Evolutionary conservation across 257 asterid genomes (phyloP), one percentile per base, ranked within the genome.

Genomic region (Fraxinus anomala): DNA sequence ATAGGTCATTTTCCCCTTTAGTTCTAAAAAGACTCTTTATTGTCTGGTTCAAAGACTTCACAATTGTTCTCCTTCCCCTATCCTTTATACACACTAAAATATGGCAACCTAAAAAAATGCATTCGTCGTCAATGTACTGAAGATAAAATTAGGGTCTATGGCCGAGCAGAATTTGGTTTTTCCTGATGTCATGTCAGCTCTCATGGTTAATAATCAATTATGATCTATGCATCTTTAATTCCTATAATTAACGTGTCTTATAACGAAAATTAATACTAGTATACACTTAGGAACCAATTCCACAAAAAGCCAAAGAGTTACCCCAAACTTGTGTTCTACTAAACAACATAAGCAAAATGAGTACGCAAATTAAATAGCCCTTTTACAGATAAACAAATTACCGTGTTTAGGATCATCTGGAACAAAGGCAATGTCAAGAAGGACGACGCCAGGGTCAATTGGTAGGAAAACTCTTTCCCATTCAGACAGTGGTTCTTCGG

Each of bases 391-490:
- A 72, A 68, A 23, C 11, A 42, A 59, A 30, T 16, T 76, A 94
- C 98, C 98, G 77, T 94, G 98, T 75, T 79, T 82, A 73, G 94
- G 97, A 74, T 94, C 97, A 13, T 90, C 96, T 0, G 97, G 97
- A 30, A 94, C 98, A 34, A 94, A 94, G 23, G 94, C 91, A 71
- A 92, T 89, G 85, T 91, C 98, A 74, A 91, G 91, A 73, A 92
- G 97, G 74, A 92, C 97, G 19, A 94, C 95, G 36, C 97, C 97
- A 14, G 98, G 97, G 76, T 94, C 94, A 80, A 94, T 90, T 23
- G 98, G 97, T 30, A 94, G 86, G 87, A 81, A 89, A 80, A 92
- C 94, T 83, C 97, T 88, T 75, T 91, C 97, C 98, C 98, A 94
- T 85, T 89, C 97, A 6, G 98, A 92, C 12, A 92, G 91, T 42